phyloP scores from a whole-genome alignment of 495 filamentous ascomycete genomes.

The Hyaloscypha bicolor region DNA sequence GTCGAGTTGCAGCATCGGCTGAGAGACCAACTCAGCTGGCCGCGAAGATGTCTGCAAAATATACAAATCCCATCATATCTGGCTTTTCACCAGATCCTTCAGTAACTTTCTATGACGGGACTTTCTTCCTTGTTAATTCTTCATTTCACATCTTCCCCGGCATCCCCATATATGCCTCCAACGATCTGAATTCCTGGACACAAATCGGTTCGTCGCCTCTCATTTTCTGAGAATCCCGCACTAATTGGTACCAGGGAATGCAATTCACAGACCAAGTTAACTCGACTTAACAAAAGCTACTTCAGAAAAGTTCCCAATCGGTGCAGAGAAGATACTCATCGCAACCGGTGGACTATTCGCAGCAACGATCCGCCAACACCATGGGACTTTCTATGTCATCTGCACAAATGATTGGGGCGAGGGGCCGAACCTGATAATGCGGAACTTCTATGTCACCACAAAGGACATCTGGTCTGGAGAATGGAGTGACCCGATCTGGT shows the following conservation, averaged over 20 bases:
- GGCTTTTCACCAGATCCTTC: constrained; percentile 58
- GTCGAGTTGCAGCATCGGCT: too few species aligned
- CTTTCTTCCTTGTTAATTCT: constrained; percentile 39
- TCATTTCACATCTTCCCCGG: constrained; percentile 44
- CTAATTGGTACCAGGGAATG: constrained; percentile 29
- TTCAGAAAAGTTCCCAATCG: background rate
- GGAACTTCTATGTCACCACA: constrained; percentile 36
- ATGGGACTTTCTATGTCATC: constrained; percentile 42
- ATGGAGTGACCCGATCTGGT: constrained; percentile 37
- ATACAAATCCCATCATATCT: constrained; percentile 50
- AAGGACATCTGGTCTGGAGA: constrained; percentile 32
- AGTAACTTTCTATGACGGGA: constrained; percentile 48
- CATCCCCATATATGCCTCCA: constrained; percentile 39
- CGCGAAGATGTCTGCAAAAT: background rate
- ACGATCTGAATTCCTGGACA: constrained; percentile 38
- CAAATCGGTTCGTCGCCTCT: constrained; percentile 24
- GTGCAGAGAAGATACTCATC: constrained; percentile 36
- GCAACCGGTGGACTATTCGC: constrained; percentile 48
- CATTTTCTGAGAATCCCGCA: background rate
- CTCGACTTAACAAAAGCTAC: constrained; percentile 36
- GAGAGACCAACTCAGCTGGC: too few species aligned
- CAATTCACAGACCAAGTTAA: constrained; percentile 43
- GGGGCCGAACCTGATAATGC: background rate
- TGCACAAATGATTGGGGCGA: constrained; percentile 11
- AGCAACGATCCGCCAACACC: constrained; percentile 43